Evolutionary conservation across 106 monocot species (phyloP).

Genomic region (Dioscorea zingiberensis): DNA sequence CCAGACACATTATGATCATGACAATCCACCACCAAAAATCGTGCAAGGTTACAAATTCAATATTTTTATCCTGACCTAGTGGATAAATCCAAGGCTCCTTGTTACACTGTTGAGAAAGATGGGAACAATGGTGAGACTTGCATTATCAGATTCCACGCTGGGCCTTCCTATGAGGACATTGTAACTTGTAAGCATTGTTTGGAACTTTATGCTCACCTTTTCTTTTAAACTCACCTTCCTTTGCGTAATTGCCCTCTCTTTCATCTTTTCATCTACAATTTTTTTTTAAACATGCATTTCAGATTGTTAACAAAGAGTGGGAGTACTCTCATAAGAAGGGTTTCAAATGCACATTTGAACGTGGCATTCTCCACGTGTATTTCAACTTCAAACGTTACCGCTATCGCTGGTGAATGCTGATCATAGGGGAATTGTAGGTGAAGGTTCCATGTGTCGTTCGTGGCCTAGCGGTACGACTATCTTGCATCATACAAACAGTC

Average conservation of each 20-base stretch:
- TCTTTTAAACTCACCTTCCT: neutral
- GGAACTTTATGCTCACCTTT: neutral
- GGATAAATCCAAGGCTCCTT: slow-evolving; percentile 80
- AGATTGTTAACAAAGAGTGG: slow-evolving; percentile 98
- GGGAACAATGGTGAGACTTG: too few relatives aligned
- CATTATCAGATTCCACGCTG: slow-evolving; percentile 92
- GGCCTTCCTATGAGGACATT: slow-evolving; percentile 94
- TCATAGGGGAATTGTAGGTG: too few relatives aligned
- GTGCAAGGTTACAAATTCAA: slow-evolving; percentile 99
- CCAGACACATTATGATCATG: too few relatives aligned
- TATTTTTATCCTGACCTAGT: slow-evolving; percentile 96
- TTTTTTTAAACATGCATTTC: slow-evolving; percentile 71
- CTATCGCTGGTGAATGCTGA: too few relatives aligned
- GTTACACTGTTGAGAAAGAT: slow-evolving; percentile 80
- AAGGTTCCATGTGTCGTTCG: too few relatives aligned
- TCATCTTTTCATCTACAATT: too few relatives aligned
- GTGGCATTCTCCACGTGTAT: too few relatives aligned
- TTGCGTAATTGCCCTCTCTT: too few relatives aligned
- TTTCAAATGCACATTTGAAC: slow-evolving; percentile 91
- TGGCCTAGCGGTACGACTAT: too few relatives aligned
- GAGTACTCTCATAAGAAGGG: slow-evolving; percentile 97
- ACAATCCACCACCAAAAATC: too few relatives aligned
- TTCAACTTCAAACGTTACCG: too few relatives aligned
- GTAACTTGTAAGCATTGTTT: slow-evolving; percentile 32
- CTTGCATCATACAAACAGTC: too few relatives aligned